Conservation (phyloP, 73 alveolate species). For the Vitrella brassicaformis region DNA sequence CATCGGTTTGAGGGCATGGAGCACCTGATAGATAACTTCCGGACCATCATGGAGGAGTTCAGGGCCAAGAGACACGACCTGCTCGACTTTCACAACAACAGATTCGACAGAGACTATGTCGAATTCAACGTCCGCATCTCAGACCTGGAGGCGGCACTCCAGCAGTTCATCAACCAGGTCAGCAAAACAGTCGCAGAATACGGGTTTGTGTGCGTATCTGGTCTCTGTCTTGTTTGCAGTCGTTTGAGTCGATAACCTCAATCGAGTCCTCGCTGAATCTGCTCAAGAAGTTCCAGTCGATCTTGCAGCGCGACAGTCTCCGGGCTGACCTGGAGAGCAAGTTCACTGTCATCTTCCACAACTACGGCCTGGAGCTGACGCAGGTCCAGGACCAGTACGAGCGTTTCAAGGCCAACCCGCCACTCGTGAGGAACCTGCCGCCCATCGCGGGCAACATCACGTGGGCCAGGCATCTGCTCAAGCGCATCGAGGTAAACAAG, state of each 20-base stretch:
- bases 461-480: conserved; percentile 98
- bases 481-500: conserved; percentile 25
- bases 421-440: conserved; percentile 98
- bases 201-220: not conserved
- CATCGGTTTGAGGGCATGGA: conserved; percentile 98
- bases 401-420: conserved; percentile 81
- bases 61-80: conserved; percentile 84
- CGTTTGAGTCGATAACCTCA: conserved; percentile 68
- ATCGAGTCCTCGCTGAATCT: conserved; percentile 92
- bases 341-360: conserved; percentile 78
- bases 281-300: conserved; percentile 89
- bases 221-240: not conserved
- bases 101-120: conserved; percentile 98
- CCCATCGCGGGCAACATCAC: conserved; percentile 98
- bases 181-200: not conserved
- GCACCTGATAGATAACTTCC: conserved; percentile 74
- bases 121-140: conserved; percentile 97
- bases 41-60: conserved; percentile 83
- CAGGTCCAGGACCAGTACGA: conserved; percentile 60
- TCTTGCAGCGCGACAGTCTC: conserved; percentile 87
- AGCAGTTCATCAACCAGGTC: conserved; percentile 85
- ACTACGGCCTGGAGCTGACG: conserved; percentile 76
- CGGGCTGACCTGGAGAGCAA: conserved; percentile 65
- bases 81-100: conserved; percentile 72
- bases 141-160: conserved; percentile 89